Evolutionary conservation across 352 stramenopile genomes (phyloP), one percentile per base, ranked within the genome.

Genomic region (Blastocystis sp.): DNA sequence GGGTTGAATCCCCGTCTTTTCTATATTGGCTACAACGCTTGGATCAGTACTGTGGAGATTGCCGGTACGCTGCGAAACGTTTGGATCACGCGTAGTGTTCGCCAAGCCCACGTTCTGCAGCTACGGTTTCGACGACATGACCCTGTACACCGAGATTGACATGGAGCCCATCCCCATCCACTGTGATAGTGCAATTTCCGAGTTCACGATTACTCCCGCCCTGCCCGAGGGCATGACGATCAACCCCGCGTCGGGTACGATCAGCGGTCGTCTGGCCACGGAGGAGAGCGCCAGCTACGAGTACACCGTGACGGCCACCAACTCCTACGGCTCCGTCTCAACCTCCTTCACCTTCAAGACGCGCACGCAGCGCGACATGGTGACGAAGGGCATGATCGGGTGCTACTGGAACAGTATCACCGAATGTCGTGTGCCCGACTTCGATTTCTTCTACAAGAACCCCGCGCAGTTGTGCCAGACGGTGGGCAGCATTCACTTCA

Each of bases 401-500:
- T 79, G 64, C 53, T 88, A 88, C 62, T 88, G 67, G 64, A 77
- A 62, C n/a, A 79, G 48, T 7, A 88, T 76, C 70, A 76, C 64
- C 5, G 67, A 88, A 23, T 76, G 64, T n/a, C 41, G 66, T 43
- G 64, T 79, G 2, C 67, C 67, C 43, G 61, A 88, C 23, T 79
- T 79, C 23, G 64, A 79, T 78, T 88, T 88, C 60, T 88, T 69
- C 61, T 79, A 79, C 53, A 88, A 76, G 64, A 88, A 62, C 19
- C 78, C 78, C 45, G 78, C 78, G 4, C 78, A 88, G 67, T 11
- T 76, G 11, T 88, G 64, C 56, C 78, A 79, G 64, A 76, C 41
- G 2, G 64, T 79, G 19, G 62, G 56, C n/a, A 48, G 59, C 11
- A 74, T 88, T 2, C 34, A 88, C 28, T 88, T 76, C 64, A 76